These are phyloP conservation scores for Exophiala phaeomuriformis DNA, from an alignment of 2,329 filamentous ascomycete genomes.

Conservation along the genomic window DNA sequence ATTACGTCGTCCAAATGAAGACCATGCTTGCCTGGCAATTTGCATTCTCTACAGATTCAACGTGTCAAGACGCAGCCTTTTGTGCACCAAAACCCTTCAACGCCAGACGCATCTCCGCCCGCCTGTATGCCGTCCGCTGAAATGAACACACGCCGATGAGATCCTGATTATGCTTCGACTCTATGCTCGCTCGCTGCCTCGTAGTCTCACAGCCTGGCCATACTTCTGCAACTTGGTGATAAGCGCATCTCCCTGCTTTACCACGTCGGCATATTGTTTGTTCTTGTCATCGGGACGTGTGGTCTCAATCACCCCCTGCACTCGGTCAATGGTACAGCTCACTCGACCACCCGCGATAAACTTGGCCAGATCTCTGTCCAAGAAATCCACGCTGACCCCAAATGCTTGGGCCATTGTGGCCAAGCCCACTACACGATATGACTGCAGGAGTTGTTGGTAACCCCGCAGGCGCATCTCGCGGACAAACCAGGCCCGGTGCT, in stretches of 20 bases:
- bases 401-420: slow-evolving; percentile 97
- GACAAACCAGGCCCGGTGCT: slow-evolving; percentile 96
- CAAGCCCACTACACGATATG: slow-evolving; percentile 92
- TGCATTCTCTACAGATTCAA: background rate
- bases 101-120: slow-evolving; percentile 9
- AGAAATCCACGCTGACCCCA: slow-evolving; percentile 90
- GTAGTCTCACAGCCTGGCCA: slow-evolving; percentile 86
- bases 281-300: slow-evolving; percentile 98
- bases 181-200: slow-evolving; percentile 86
- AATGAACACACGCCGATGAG: background rate
- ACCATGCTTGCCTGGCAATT: too few relatives aligned
- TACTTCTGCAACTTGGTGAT: slow-evolving; percentile 99
- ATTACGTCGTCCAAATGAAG: too few relatives aligned
- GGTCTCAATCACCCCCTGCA: slow-evolving; percentile 94
- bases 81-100: slow-evolving; percentile 3
- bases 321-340: slow-evolving; percentile 93
- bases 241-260: slow-evolving; percentile 93
- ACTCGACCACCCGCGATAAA: slow-evolving; percentile 95
- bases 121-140: background rate
- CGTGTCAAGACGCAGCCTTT: background rate
- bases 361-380: slow-evolving; percentile 92
- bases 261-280: slow-evolving; percentile 97
- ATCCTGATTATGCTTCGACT: background rate
- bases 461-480: slow-evolving; percentile 95
- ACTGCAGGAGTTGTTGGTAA: slow-evolving; percentile 95